A percentile compares a stretch with the other conserved stretches of the same genome.
phyloP scores from a whole-genome alignment of 768 basidiomycete species.

The Serpula lacrymans region DNA sequence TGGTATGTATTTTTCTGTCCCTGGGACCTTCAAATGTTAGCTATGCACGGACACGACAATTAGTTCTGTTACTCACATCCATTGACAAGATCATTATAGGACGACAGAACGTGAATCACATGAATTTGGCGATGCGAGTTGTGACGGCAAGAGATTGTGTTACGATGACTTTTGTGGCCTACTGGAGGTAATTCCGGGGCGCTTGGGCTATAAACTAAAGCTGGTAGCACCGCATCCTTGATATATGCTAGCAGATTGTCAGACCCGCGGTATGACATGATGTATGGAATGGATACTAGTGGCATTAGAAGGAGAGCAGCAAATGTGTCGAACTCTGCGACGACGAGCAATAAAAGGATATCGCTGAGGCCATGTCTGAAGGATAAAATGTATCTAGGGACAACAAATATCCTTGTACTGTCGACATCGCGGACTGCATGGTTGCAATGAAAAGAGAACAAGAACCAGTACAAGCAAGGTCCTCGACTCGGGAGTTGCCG shows the following conservation, averaged over 20 bases:
- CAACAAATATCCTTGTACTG: too few species aligned
- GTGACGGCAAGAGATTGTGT: slow-evolving; percentile 30
- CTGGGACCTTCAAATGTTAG: slow-evolving; percentile 13
- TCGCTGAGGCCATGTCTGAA: too few species aligned
- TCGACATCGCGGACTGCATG: too few species aligned
- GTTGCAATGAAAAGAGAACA: too few species aligned
- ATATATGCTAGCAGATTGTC: slow-evolving; percentile 33
- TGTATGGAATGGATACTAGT: background rate
- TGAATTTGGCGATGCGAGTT: slow-evolving; percentile 28
- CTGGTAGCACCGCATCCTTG: slow-evolving; percentile 30
- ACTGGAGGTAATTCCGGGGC: slow-evolving; percentile 16
- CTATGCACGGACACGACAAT: background rate
- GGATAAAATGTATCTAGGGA: too few species aligned
- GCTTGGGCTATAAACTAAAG: slow-evolving; percentile 24
- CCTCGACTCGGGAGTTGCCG: too few species aligned
- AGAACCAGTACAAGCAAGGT: too few species aligned
- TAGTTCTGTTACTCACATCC: slow-evolving; percentile 17
- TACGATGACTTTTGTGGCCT: slow-evolving; percentile 34
- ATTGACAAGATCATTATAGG: slow-evolving; percentile 24
- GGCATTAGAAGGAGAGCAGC: too few species aligned
- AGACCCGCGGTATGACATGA: slow-evolving; percentile 26
- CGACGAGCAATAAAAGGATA: too few species aligned
- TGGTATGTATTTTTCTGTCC: slow-evolving; percentile 11
- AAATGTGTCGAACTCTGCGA: too few species aligned
- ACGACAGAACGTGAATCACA: slow-evolving; percentile 24